Base-by-base conservation (phyloP, 768 basidiomycete species). In the Botryobasidium botryosum region DNA sequence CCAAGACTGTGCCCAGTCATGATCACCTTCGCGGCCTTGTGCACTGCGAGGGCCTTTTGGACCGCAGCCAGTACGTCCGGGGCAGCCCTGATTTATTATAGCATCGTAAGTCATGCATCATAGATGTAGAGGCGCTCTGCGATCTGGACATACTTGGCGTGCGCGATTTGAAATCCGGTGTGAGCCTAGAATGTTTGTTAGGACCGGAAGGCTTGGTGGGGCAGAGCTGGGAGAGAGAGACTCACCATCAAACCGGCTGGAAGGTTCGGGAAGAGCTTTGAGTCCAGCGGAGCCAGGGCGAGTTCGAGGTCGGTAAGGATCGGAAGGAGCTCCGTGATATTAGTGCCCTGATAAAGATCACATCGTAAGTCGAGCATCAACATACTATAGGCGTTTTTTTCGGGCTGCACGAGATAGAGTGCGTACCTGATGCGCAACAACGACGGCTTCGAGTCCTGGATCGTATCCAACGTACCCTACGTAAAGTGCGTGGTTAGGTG, bases 381-480 rank as follows among this genome's bases (percentile, higher is more conserved):
- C n/a, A n/a, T n/a, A n/a, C n/a, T n/a, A n/a, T n/a, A n/a, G 31
- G 8, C 10, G 21, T 39, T 39, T 10, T 10, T 8, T 39, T 20
- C 13, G 37, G 10, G 10, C 21, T 20, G 37, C 8, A 8, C 21
- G 10, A 8, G 37, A 39, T 23, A 8, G 13, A 23, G 8, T 8
- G 10, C 13, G 10, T 39, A 13, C 37, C 37, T 39, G 37, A 39
- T 39, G 37, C 13, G 13, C 21, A 23, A 39, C 37, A 20, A 39
- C 13, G 37, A 39, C 21, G 21, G 13, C 37, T 8, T 23, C 20
- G 21, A 39, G 20, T 8, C 8, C 21, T 8, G 37, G 13, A 20
- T 39, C 37, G 21, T 39, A 39, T 10, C 37, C 37, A 23, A 39
- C 37, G 21, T 39, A 39, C 37, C 37, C 37, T 39, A 20, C 10